Evolutionary conservation across 148 eudicot species (phyloP).

Genomic region (Spergularia marina): DNA sequence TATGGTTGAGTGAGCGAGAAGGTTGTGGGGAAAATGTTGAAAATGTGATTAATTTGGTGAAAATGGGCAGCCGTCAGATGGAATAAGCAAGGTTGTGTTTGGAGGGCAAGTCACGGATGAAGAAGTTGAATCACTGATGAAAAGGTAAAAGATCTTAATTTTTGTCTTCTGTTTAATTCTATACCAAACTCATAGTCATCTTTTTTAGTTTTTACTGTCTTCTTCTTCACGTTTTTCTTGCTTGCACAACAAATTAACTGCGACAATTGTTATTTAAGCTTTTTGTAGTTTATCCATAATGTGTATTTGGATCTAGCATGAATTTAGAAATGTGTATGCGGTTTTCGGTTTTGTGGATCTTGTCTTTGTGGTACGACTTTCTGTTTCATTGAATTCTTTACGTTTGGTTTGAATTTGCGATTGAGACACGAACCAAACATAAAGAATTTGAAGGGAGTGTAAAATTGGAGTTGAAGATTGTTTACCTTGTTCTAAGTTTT

Average conservation of each 20-base stretch:
- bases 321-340: no score
- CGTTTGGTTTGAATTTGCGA: no score
- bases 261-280: background rate
- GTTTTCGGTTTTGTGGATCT: no score
- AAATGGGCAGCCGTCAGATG: constrained; percentile 38
- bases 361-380: no score
- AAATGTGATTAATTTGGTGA: background rate
- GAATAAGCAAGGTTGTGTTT: constrained; percentile 39
- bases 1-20: no score
- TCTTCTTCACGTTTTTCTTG: constrained; percentile 20
- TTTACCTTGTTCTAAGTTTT: background rate
- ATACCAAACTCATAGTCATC: background rate
- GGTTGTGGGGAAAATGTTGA: background rate
- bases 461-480: no score
- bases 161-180: background rate
- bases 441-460: no score
- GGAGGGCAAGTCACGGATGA: constrained; percentile 44
- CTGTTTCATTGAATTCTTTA: no score
- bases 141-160: constrained; percentile 28
- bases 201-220: background rate
- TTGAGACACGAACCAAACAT: no score
- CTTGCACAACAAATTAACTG: background rate
- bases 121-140: constrained; percentile 28
- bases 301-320: background rate
- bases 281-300: background rate